Base-by-base conservation (phyloP, 2,329 filamentous ascomycete genomes). In the Scolecobasidium constrictum region DNA sequence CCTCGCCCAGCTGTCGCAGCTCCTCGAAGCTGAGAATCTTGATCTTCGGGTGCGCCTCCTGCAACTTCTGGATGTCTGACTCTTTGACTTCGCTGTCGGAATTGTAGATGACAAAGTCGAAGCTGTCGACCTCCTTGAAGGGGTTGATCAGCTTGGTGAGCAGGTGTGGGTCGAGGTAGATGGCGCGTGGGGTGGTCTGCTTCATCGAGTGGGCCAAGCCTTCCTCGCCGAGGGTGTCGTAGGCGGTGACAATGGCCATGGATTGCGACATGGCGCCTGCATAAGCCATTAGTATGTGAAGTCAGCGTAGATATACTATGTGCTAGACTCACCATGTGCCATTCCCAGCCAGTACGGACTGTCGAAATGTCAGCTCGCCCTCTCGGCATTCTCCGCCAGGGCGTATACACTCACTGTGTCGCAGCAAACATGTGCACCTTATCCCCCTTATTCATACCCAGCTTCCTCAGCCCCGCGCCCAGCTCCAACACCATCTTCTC, bases 181-280 rank as follows among this genome's bases (percentile, higher is more conserved):
- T 90, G 61, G 81, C 81, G 53, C 78, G 78, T 41, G 86, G 82
- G 48, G 78, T 71, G 42, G 86, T 92, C 65, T 94, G 84, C 17
- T 79, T 71, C 49, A 95, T 75, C 3, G 87, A 93, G 68, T 94
- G 87, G 66, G 82, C 78, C 49, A 95, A 75, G 37, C 87, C 88
- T 48, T 81, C 78, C 54, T 86, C 76, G 42, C 88, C 88, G 35
- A 95, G 80, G 21, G 87, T 94, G 62, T 95, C 88, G 64, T 95
- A 95, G 40, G 88, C 87, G 36, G 90, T 96, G 40, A 95, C 90
- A 51, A 95, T 88, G 46, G 85, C 78, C 60, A 95, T 78, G 35
- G 85, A 88, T 64, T 96, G 90, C 13, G 87, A 88, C 16, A 79
- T 65, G 44, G 76, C 82, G 69, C 68, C 69, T 71, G 46, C 26